Evolutionary conservation across 2,329 filamentous ascomycete species (phyloP), one percentile per base, ranked within the genome.

Genomic region (Cyanodermella asteris): DNA sequence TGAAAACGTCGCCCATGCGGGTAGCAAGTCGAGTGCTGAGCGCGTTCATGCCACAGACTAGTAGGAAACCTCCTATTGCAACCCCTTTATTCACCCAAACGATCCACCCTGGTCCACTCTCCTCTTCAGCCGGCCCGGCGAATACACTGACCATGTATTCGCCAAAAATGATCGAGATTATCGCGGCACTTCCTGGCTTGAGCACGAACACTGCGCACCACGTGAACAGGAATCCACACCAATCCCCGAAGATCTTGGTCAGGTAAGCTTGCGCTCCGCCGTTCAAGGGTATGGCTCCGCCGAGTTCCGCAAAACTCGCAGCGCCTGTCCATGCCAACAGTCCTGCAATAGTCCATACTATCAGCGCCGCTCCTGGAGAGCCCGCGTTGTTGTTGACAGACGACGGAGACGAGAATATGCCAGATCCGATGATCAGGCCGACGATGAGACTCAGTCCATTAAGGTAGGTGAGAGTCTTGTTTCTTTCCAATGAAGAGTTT

Each of bases 121-220:
- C 63, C 13, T 69, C 68, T 39, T 76, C 71, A 3, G 76, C 76
- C n/a, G 81, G 70, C 6, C 82, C 82, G 30, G 91, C 72, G 21
- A 75, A 62, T 9, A 81, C 82, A 23, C 81, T 64, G 26, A 93
- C 78, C n/a, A 91, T 56, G 43, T 97, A 97, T 50, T 97, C 87
- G 21, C 87, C 87, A 58, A 94, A 93, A 41, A 97, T 93, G 37
- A 97, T 93, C 35, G 84, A 65, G 35, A 97, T 80, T 43, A 97
- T 97, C 32, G 87, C 87, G 7, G 81, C 72, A 19, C 77, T 76
- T 3, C 87, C 87, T 1, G 87, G 87, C 51, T 93, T 94, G 32
- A 97, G 56, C 8, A 97, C 87, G 31, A 87, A 64, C 10, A 94
- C 80, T 1, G 87, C 82, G 25, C 78, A 81, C 87, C 87, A 97